These are phyloP conservation scores for Volvox africanus DNA, from an alignment of 139 green algal species.

Conservation along the genomic window DNA sequence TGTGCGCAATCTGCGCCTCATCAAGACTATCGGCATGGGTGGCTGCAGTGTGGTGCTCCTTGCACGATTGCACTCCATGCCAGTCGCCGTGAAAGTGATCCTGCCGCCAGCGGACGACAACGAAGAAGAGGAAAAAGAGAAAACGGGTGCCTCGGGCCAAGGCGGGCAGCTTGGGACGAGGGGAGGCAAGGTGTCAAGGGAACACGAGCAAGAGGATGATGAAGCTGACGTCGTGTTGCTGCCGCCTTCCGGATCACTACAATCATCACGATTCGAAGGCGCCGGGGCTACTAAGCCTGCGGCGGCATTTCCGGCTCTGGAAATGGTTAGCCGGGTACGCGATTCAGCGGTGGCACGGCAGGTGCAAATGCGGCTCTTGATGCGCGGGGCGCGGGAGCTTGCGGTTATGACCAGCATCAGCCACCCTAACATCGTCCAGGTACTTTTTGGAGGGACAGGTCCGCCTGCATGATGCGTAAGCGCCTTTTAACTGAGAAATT, in stretches of 20 bases:
- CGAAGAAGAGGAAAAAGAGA: not conserved
- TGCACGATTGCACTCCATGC: conserved; percentile 22
- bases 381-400: conserved; percentile 33
- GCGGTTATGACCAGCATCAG: conserved; percentile 19
- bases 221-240: not conserved
- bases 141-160: no score
- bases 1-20: conserved; percentile 16
- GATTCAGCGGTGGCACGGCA: not conserved
- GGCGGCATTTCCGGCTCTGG: no score
- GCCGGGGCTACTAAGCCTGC: no score
- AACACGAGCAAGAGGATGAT: not conserved
- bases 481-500: no score
- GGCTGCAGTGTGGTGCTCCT: conserved; percentile 40
- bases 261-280: no score
- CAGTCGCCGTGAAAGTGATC: conserved; percentile 21
- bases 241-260: no score
- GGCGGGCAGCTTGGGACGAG: no score
- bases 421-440: conserved; percentile 45
- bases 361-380: not conserved
- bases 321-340: no score
- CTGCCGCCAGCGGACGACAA: not conserved
- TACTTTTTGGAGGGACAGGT: not conserved
- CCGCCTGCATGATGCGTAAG: no score
- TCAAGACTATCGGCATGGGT: not conserved
- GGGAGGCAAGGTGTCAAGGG: no score